Evolutionary conservation across 192 early-diverging fungal species (phyloP).

Genomic region (Dispira simplex): DNA sequence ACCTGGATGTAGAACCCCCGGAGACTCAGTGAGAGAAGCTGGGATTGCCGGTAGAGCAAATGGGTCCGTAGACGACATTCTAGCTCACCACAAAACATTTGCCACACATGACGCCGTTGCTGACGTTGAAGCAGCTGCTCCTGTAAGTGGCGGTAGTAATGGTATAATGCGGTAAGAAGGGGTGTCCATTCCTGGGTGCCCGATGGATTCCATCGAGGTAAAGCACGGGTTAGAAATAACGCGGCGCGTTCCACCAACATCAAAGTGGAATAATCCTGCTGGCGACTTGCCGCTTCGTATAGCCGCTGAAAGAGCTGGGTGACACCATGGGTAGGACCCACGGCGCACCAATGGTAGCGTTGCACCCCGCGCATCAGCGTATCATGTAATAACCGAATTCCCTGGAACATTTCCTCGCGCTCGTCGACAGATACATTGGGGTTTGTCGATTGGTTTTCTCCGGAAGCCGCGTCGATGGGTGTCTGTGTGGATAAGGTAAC

Average conservation of each 20-base stretch:
- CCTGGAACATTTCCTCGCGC: not conserved
- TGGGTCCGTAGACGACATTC: conserved; percentile 1
- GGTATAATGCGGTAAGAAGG: not conserved
- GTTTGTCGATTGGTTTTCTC: not conserved
- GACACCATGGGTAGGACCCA: not conserved
- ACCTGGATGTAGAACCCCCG: conserved; percentile 5
- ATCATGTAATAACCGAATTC: not conserved
- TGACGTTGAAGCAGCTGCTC: not conserved
- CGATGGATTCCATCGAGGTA: not conserved
- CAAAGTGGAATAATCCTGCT: not conserved
- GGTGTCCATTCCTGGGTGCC: not conserved
- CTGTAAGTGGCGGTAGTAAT: not conserved
- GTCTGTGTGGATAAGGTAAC: not conserved
- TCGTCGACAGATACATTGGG: not conserved
- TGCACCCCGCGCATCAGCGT: not conserved
- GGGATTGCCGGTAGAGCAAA: not conserved
- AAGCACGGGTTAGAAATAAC: not conserved
- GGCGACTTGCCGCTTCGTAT: not conserved
- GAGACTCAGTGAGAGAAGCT: not conserved
- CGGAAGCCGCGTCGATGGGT: not conserved
- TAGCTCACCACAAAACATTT: not conserved
- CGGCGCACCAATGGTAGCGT: not conserved
- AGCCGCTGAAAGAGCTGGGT: not conserved
- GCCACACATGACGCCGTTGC: not conserved
- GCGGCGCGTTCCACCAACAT: not conserved